Base-by-base conservation (phyloP, 257 asterid genomes). In the Scutellaria barbata region DNA sequence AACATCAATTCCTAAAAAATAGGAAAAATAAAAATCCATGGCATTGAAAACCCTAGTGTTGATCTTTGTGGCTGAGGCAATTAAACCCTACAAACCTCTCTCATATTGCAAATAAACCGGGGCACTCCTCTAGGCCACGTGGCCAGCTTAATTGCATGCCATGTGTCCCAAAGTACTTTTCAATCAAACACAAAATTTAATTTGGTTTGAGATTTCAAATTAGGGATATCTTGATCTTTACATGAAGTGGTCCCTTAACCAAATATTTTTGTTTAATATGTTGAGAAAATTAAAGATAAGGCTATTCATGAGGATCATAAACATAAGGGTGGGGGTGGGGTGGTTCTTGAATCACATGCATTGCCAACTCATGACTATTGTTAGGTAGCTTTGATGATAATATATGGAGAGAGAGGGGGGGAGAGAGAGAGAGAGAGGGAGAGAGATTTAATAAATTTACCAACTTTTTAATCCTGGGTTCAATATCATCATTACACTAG, bases 341-440 rank as follows among this genome's bases (percentile, higher is more conserved):
- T 39, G 45, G 71, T 52, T 70, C 60, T 78, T 55, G 3, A 12
- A 25, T 82, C 90, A 85, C 87, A 82, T 82, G 87, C 78, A 80
- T 63, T 73, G 82, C 81, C 82, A 75, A 66, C 80, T 68, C 81
- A 78, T 73, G 71, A 76, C 73, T 63, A 75, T 11, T 69, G 79
- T 69, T 78, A 75, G 85, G 77, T 79, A 42, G 78, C 79, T 76
- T 76, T 73, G 71, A 68, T 72, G 71, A 51, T 76, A 81, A 80
- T 77, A 82, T 73, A 40, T 43, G 61, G 52, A 62, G 9, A 1
- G 7, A 69, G 11, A 22, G 25, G 2, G 25, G 2, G 2, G 2
- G 25, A 79, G 45, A 16, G 70, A 66, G 52, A 62, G 9, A 1
- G 7, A 69, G 11, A 22, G 25, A 22, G 25, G 2, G 2, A 20